phyloP scores from a whole-genome alignment of 179 eudicot species.

The Drosera spatulata region DNA sequence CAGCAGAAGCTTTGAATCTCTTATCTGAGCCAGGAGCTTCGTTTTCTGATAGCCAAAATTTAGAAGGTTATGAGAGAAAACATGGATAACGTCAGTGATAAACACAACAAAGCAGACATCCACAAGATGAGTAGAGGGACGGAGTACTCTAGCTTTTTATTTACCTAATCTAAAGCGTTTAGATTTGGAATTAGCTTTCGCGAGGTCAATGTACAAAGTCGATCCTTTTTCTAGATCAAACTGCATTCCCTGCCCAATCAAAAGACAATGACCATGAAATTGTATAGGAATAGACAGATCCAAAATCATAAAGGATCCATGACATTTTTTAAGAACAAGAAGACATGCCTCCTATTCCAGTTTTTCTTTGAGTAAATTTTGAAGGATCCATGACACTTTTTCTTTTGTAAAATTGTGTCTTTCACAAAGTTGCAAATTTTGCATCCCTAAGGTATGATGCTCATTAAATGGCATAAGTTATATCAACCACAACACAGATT shows the following conservation, averaged over 20 bases:
- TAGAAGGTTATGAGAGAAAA: not conserved
- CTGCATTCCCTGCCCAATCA: conserved; percentile 58
- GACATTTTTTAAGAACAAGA: too few relatives aligned
- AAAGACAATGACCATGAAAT: too few relatives aligned
- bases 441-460: too few relatives aligned
- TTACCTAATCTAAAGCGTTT: conserved; percentile 79
- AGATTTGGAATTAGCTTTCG: conserved; percentile 90
- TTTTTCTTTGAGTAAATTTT: too few relatives aligned
- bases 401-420: too few relatives aligned
- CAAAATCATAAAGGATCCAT: too few relatives aligned
- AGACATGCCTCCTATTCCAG: too few relatives aligned
- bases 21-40: conserved; percentile 50
- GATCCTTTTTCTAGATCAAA: conserved; percentile 91
- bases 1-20: conserved; percentile 53
- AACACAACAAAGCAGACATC: not conserved
- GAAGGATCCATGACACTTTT: too few relatives aligned
- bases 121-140: not conserved
- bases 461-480: too few relatives aligned
- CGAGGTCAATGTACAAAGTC: conserved; percentile 71
- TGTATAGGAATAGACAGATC: too few relatives aligned
- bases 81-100: not conserved
- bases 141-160: conserved; percentile 3
- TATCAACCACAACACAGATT: too few relatives aligned
- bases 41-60: conserved; percentile 35
- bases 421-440: too few relatives aligned